Evolutionary conservation across 2,329 filamentous ascomycete species (phyloP).

Genomic region (Ophiostoma quercus): DNA sequence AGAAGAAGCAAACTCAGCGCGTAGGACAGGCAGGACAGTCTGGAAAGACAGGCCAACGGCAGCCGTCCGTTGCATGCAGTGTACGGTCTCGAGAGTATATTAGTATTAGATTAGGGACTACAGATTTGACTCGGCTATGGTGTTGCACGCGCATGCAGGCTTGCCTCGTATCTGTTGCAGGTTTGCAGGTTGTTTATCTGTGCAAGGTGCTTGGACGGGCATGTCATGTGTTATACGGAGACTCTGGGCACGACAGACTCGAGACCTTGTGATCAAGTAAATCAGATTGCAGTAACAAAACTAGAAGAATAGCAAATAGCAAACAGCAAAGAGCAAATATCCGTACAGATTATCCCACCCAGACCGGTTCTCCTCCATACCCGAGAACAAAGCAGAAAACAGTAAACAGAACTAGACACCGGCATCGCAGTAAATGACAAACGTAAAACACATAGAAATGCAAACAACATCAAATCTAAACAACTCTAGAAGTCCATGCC

Average conservation of each 20-base stretch:
- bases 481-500: conserved; percentile 34
- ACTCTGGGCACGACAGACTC: no score
- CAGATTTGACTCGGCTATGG: background rate
- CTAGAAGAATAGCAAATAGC: background rate
- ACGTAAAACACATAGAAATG: background rate
- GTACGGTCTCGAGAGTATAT: no score
- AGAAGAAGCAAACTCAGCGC: background rate
- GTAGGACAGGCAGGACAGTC: background rate
- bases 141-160: background rate
- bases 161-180: background rate
- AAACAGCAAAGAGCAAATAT: conserved; percentile 4
- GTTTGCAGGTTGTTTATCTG: background rate
- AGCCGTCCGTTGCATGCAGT: background rate
- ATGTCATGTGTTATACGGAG: background rate
- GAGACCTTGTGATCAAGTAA: background rate
- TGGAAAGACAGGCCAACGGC: background rate
- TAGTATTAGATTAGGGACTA: background rate
- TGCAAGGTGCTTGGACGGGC: background rate
- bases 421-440: background rate
- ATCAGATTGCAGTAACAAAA: background rate
- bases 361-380: conserved; percentile 8
- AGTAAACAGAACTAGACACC: background rate
- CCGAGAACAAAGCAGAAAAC: conserved; percentile 18
- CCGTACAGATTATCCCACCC: background rate
- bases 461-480: background rate